Evolutionary conservation across 2,329 filamentous ascomycete species (phyloP).

Genomic region (Diaporthe australafricana): DNA sequence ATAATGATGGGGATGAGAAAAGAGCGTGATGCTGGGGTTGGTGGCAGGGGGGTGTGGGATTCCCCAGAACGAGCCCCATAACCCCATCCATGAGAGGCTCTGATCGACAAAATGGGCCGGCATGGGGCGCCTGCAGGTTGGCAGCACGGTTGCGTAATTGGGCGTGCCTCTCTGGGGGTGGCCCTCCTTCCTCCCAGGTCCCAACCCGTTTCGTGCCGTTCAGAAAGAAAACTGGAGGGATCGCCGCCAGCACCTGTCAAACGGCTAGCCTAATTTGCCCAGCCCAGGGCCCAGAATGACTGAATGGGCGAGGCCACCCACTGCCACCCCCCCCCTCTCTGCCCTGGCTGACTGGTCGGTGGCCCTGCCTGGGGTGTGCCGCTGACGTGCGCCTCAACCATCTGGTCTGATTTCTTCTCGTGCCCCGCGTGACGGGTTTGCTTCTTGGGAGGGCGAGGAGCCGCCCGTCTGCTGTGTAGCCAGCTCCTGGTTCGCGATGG

Average conservation of each 20-base stretch:
- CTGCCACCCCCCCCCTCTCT: too few species aligned
- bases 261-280: slow-evolving; percentile 10
- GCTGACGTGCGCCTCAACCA: slow-evolving; percentile 8
- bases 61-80: neutral
- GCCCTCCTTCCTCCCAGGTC: neutral
- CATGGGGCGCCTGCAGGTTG: slow-evolving; percentile 7
- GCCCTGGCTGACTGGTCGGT: neutral
- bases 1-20: neutral
- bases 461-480: neutral
- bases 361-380: neutral
- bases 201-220: neutral
- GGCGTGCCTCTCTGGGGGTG: neutral
- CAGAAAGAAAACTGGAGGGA: neutral
- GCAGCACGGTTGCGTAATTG: slow-evolving; percentile 7
- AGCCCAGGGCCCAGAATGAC: neutral
- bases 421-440: slow-evolving; percentile 20
- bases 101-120: slow-evolving; percentile 5
- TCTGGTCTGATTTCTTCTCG: slow-evolving; percentile 10
- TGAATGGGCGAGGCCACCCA: too few species aligned
- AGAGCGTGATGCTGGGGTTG: neutral
- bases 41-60: neutral
- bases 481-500: neutral
- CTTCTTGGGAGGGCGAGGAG: neutral
- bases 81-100: slow-evolving; percentile 25
- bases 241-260: slow-evolving; percentile 12